Conservation (phyloP, 208 protist genomes). For the Crithidia fasciculata region DNA sequence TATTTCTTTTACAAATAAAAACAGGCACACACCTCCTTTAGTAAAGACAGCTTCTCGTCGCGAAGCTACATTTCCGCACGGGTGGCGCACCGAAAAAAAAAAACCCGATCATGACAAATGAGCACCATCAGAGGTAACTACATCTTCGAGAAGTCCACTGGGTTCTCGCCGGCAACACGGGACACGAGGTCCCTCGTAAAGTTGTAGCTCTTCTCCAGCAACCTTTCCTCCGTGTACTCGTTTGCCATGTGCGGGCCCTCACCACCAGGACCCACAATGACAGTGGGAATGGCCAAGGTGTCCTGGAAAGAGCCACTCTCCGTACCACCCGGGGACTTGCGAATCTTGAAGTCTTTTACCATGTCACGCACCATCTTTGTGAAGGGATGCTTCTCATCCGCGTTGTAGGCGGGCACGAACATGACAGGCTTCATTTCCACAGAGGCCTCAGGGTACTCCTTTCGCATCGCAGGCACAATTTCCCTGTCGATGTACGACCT, state of each 20-base stretch:
- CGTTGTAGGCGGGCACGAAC: constrained; percentile 25
- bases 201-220: constrained; percentile 24
- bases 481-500: constrained; percentile 32
- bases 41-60: no score
- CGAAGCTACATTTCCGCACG: no score
- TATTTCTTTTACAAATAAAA: no score
- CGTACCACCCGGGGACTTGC: constrained; percentile 33
- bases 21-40: no score
- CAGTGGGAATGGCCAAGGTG: constrained; percentile 36
- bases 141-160: background rate
- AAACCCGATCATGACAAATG: background rate
- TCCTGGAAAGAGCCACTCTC: constrained; percentile 53
- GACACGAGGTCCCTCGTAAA: constrained; percentile 28
- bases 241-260: constrained; percentile 45
- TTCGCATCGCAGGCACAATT: constrained; percentile 31
- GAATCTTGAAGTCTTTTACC: background rate
- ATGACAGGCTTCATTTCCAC: constrained; percentile 9
- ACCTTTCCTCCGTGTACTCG: constrained; percentile 40
- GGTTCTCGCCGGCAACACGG: background rate
- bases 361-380: constrained; percentile 24
- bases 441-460: constrained; percentile 30
- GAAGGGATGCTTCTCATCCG: constrained; percentile 37
- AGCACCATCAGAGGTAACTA: background rate
- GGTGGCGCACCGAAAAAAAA: background rate
- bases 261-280: constrained; percentile 47